phyloP scores from a whole-genome alignment of 2,329 filamentous ascomycete species.

The Cercospora sesami region DNA sequence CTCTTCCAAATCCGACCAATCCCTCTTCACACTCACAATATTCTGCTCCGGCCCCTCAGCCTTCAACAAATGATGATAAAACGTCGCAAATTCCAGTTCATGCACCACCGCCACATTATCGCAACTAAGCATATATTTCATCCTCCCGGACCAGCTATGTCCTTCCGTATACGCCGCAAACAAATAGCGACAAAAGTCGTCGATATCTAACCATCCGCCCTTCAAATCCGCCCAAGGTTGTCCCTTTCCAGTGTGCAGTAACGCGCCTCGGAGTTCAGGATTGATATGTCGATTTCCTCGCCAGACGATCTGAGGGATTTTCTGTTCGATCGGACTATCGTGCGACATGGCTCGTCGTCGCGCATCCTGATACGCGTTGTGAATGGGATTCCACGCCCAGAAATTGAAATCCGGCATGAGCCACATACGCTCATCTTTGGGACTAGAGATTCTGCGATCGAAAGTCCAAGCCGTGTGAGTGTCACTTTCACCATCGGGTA shows the following conservation, averaged over 20 bases:
- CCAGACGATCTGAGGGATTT: slow-evolving; percentile 16
- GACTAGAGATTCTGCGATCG: slow-evolving; percentile 25
- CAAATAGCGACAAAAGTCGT: slow-evolving; percentile 27
- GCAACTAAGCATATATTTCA: slow-evolving; percentile 29
- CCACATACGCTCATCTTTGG: slow-evolving; percentile 45
- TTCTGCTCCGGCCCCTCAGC: slow-evolving; percentile 29
- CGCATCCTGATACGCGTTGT: slow-evolving; percentile 17
- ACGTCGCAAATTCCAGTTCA: slow-evolving; percentile 21
- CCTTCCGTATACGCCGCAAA: slow-evolving; percentile 30
- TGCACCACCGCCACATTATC: slow-evolving; percentile 24
- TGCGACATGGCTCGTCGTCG: slow-evolving; percentile 7
- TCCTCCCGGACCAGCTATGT: slow-evolving; percentile 22
- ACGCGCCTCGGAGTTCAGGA: slow-evolving; percentile 11
- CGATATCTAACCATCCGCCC: slow-evolving; percentile 2
- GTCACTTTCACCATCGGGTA: slow-evolving; percentile 13
- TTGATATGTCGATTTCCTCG: slow-evolving; percentile 28
- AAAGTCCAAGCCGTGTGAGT: slow-evolving; percentile 29
- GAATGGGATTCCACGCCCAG: slow-evolving; percentile 39
- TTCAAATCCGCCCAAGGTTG: slow-evolving; percentile 14
- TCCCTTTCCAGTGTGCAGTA: background rate
- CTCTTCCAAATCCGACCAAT: slow-evolving; percentile 44
- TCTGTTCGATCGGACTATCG: slow-evolving; percentile 4
- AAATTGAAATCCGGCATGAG: slow-evolving; percentile 54
- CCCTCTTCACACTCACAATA: slow-evolving; percentile 37
- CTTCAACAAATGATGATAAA: slow-evolving; percentile 25